Percentiles rank a stretch among this genome's conserved stretches.
phyloP scores from a whole-genome alignment of 1,139 yeast genomes.

The Magnusiomyces ingens region DNA sequence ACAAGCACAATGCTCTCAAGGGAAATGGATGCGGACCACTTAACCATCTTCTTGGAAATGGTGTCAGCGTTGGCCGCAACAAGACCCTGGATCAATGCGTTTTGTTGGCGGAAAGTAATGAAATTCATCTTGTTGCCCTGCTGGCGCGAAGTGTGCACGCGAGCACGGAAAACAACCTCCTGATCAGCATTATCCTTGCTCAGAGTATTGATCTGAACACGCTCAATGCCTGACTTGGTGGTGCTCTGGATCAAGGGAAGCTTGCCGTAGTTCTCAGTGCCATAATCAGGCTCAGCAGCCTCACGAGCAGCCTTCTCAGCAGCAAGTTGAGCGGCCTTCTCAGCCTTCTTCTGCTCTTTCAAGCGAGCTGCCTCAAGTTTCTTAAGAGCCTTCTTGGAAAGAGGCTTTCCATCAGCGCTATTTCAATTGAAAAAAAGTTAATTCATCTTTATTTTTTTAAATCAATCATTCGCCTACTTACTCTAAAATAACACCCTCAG shows the following conservation, averaged over 20 bases:
- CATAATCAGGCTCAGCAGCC: slow-evolving; percentile 75
- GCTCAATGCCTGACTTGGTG: slow-evolving; percentile 50
- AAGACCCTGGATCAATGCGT: slow-evolving; percentile 73
- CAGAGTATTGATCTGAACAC: slow-evolving; percentile 53
- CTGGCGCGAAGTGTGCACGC: slow-evolving; percentile 87
- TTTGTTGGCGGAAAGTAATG: slow-evolving; percentile 85
- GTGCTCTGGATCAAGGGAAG: slow-evolving; percentile 77
- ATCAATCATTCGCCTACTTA: slow-evolving; percentile 19
- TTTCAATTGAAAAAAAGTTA: not conserved
- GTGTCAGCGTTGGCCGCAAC: slow-evolving; percentile 60
- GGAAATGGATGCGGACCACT: slow-evolving; percentile 84
- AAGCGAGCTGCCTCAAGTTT: slow-evolving; percentile 90
- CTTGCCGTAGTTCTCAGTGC: slow-evolving; percentile 84
- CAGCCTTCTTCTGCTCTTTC: slow-evolving; percentile 89
- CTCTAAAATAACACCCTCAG: slow-evolving; percentile 27
- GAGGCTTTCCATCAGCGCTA: slow-evolving; percentile 75
- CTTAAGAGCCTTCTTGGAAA: slow-evolving; percentile 91
- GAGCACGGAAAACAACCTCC: slow-evolving; percentile 80
- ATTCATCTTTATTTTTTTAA: not conserved
- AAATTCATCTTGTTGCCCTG: slow-evolving; percentile 95
- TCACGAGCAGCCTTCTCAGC: slow-evolving; percentile 79
- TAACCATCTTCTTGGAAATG: slow-evolving; percentile 91
- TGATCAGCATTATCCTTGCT: slow-evolving; percentile 61
- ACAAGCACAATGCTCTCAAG: slow-evolving; percentile 89
- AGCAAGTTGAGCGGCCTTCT: slow-evolving; percentile 82